Base-by-base conservation (phyloP, 139 green algal species). In the Pycnococcus provasolii region DNA sequence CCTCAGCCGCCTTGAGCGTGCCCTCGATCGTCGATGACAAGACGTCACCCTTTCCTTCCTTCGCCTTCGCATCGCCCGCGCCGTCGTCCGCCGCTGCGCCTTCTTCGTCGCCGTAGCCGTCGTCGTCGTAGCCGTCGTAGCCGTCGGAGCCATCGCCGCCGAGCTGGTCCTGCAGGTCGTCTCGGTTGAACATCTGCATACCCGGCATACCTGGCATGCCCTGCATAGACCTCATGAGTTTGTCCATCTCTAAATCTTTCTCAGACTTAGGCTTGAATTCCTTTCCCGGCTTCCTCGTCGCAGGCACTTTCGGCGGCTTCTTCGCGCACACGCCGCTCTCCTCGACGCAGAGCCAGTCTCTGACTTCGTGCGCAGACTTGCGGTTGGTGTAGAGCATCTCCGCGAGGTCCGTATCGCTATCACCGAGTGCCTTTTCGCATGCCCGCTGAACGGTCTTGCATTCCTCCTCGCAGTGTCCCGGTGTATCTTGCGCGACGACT, bases 371-470 rank as follows among this genome's bases (percentile, higher is more conserved):
- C 6, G 40, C 42, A 4, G n/a, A 6, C 53, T 42, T 11, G 44
- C 42, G 42, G 53, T 80, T 86, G 58, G 43, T 84, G 65, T 87
- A 82, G 13, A 74, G 52, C 8, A 60, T 47, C 60, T 74, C 68
- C 13, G 59, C 68, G n/a, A 74, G 40, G 60, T 74, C 68, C 45
- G 58, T 68, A 2, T 68, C 68, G 15, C 47, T 8, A n/a, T 60
- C 54, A 39, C 37, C 60, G 9, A 74, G 15, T 15, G 68, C 40
- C 37, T 75, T 11, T 48, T 82, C 76, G 26, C 82, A 91, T 1
- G 84, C 85, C 1, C 77, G 57, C 0, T 86, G 76, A 1, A 94
- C 77, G 1, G 89, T 95, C 39, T 84, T 84, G 73, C 88, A 95
- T 59, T 91, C 87, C 1, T 44, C 66, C 0, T 67, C 72, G 53